Evolutionary conservation across 148 eudicot genomes (phyloP), one percentile per base, ranked within the genome.

Genomic region (Talinum fruticosum): DNA sequence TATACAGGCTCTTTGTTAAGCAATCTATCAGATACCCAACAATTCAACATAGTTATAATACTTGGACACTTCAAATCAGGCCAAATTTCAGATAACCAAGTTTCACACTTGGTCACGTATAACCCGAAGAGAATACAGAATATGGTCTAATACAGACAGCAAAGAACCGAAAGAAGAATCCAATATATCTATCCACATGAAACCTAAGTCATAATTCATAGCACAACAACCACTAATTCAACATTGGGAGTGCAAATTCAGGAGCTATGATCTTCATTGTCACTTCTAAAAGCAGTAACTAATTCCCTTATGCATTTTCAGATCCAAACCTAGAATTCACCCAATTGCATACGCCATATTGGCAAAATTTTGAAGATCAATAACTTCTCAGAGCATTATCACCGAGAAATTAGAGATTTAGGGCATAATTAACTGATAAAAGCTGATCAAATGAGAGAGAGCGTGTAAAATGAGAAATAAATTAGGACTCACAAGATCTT

Each of bases 401-500:
- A 62, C 33, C 32, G 14, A 26, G 13, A 62, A 62, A 62, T 62
- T n/a, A 14, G 66, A 62, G 28, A 62, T 1, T 28, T 62, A 28
- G 34, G 66, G 66, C 64, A 59, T 0, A 59, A 23, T 29, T 13
- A 6, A 13, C 6, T 13, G 7, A 51, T 13, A 47, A 8, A 23
- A 59, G 29, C 4, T 8, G 29, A 59, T 59, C 1, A 34, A 7
- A 33, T 3, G 1, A 21, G n/a, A n/a, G 28, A 36, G 14, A 62
- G 21, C 15, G 1, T 4, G 29, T 49, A 73, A 28, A 32, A 23
- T 33, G n/a, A 66, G 36, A 28, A 35, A 51, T 37, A 36, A 29
- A 32, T 18, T 37, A 28, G 23, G 61, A 67, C 88, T 75, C 75
- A 93, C 98, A 82, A 94, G 92, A 90, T 94, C 96, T 80, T 89